Conservation (phyloP, 106 monocot genomes). For the Iris macrosiphon region DNA sequence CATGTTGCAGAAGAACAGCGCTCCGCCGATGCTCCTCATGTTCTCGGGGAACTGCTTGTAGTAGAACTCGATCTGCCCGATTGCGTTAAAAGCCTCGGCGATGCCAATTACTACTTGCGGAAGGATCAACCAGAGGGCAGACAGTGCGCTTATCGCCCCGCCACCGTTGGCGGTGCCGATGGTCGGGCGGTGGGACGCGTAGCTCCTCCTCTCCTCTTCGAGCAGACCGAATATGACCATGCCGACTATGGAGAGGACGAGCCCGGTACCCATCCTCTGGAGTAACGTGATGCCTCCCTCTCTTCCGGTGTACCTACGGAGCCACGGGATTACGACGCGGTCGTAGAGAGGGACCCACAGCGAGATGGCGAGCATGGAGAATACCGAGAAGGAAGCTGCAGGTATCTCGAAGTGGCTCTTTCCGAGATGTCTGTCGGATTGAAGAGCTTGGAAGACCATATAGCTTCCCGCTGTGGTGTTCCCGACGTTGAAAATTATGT, state of each 20-base stretch:
- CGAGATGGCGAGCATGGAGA: conserved; percentile 31
- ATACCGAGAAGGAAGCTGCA: conserved; percentile 19
- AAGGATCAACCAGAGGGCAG: conserved; percentile 22
- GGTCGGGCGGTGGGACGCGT: conserved; percentile 1
- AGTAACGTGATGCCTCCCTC: conserved; percentile 34
- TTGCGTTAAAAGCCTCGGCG: conserved; percentile 36
- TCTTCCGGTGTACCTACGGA: conserved; percentile 7
- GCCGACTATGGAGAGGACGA: conserved; percentile 17
- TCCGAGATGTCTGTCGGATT: conserved; percentile 31
- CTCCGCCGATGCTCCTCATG: conserved; percentile 56
- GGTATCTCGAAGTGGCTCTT: conserved; percentile 21
- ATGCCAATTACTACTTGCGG: conserved; percentile 19
- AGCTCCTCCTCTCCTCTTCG: conserved; percentile 22
- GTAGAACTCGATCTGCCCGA: conserved; percentile 54
- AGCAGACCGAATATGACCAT: conserved; percentile 12
- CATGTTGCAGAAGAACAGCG: conserved; percentile 23
- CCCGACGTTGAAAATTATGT: conserved; percentile 14
- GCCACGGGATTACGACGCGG: conserved; percentile 20
- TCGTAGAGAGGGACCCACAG: conserved; percentile 42
- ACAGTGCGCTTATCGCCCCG: too few species aligned
- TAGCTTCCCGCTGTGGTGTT: conserved; percentile 14
- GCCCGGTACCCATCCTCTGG: conserved; percentile 33
- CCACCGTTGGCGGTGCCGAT: not conserved
- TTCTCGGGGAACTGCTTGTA: conserved; percentile 75
- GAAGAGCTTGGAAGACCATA: conserved; percentile 28